Evolutionary conservation across 1,284 basidiomycete genomes (phyloP), one percentile per base, ranked within the genome.

Genomic region (Meripilus lineatus): DNA sequence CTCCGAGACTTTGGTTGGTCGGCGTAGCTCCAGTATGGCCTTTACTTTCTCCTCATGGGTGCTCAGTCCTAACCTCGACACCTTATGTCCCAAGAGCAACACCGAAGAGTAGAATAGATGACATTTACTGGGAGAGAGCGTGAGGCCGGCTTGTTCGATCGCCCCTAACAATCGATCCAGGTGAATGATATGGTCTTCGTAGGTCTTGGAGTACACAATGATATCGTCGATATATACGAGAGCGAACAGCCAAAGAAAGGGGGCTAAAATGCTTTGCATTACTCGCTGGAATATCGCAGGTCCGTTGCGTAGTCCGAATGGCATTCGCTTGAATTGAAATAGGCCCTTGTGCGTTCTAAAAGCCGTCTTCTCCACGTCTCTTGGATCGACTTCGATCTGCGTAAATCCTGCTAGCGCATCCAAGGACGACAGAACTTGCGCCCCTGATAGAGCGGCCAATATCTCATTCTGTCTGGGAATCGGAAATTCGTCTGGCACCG

Each of bases 201-300:
- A 66, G 1, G 54, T 50, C n/a, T 48, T 48, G 0, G 63, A 67
- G 46, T 56, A 68, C 0, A 69, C 47, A 1, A 70, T 60, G 15
- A 70, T 69, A 44, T 71, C 63, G 46, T 62, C 56, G 17, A 62
- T 56, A 42, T 61, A 62, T 11, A 61, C 57, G 8, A 61, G 41
- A 2, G 54, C 44, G 36, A 59, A 59, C 5, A 62, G 32, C 62
- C 61, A 64, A 32, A 59, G 44, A 39, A 44, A 61, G 0, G 50
- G 52, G 3, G 54, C 52, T 14, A 64, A 38, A 7, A 59, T 46
- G 11, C 43, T 40, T 26, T 63, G 53, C 58, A 64, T 65, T 2
- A 61, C 48, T 17, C 60, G 39, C 47, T 65, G 63, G 39, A 64
- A 65, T 8, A 60, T 47, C 11, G 53, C 40, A 6, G 63, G 63